These are phyloP conservation scores for Vigna reflexopilosa DNA, from an alignment of 306 rosid species.

Conservation along the genomic window DNA sequence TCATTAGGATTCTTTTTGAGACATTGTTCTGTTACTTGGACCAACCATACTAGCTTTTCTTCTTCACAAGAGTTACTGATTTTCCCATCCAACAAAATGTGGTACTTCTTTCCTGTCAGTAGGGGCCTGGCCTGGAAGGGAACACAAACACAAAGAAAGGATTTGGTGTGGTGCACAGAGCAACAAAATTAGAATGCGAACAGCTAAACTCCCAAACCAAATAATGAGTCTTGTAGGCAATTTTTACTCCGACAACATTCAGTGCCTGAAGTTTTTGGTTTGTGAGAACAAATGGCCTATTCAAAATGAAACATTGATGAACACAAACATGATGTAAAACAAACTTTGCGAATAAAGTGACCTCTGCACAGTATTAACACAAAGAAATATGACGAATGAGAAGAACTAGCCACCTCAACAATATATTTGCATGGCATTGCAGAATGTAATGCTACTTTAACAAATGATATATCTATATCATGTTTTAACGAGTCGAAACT, in stretches of 20 bases:
- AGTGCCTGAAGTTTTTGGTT: slow-evolving; percentile 10
- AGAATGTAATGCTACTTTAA: not conserved
- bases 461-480: not conserved
- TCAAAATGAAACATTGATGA: slow-evolving; percentile 5
- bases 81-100: slow-evolving; percentile 49
- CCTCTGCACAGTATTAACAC: not conserved
- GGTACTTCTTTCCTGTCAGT: slow-evolving; percentile 51
- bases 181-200: slow-evolving; percentile 14
- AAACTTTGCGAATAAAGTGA: not conserved
- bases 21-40: slow-evolving; percentile 56
- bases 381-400: too few species aligned
- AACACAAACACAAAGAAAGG: not conserved
- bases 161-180: slow-evolving; percentile 31
- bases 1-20: slow-evolving; percentile 56
- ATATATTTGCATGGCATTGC: not conserved
- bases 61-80: slow-evolving; percentile 52
- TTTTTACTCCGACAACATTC: not conserved
- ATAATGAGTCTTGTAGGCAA: slow-evolving; percentile 1
- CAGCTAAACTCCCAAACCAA: slow-evolving; percentile 15
- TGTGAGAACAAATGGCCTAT: not conserved
- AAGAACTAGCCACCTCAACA: too few species aligned
- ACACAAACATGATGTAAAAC: not conserved
- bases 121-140: slow-evolving; percentile 53
- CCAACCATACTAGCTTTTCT: slow-evolving; percentile 47
- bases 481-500: not conserved